Percentiles rank a stretch among this genome's conserved stretches.
phyloP scores from a whole-genome alignment of 257 asterid species.

The Petrea volubilis region DNA sequence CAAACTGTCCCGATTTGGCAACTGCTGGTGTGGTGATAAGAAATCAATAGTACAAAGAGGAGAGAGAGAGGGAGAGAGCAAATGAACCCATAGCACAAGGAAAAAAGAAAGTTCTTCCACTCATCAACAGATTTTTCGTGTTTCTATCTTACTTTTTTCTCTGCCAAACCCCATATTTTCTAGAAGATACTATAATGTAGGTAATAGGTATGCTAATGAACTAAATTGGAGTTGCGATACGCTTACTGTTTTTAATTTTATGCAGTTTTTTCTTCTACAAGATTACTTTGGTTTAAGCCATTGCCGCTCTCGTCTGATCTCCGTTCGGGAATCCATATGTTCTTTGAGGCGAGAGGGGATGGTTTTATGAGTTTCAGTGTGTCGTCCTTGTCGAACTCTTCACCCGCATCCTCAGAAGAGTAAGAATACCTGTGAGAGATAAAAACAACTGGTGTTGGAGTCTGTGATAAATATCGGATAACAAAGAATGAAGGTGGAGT shows the following conservation, averaged over 20 bases:
- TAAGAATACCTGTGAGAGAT: conserved; percentile 69
- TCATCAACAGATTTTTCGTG: conserved; percentile 11
- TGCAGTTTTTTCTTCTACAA: conserved; percentile 75
- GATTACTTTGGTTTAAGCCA: conserved; percentile 36
- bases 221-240: too few relatives aligned
- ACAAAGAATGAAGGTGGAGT: too few relatives aligned
- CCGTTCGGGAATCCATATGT: conserved; percentile 45
- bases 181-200: conserved; percentile 26
- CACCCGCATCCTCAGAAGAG: conserved; percentile 80
- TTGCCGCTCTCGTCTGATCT: conserved; percentile 39
- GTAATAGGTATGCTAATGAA: too few relatives aligned
- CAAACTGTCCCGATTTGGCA: too few relatives aligned
- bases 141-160: conserved; percentile 23
- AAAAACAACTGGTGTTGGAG: neutral
- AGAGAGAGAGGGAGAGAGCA: too few relatives aligned
- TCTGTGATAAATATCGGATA: neutral
- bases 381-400: conserved; percentile 79
- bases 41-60: too few relatives aligned
- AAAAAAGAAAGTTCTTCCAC: too few relatives aligned
- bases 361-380: conserved; percentile 81
- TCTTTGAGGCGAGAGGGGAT: conserved; percentile 58
- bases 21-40: too few relatives aligned
- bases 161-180: conserved; percentile 29
- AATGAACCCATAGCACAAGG: too few relatives aligned
- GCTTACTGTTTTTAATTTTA: conserved; percentile 37